Evolutionary conservation across 352 stramenopile species (phyloP), one percentile per base, ranked within the genome.

Genomic region (Phytophthora multivora): DNA sequence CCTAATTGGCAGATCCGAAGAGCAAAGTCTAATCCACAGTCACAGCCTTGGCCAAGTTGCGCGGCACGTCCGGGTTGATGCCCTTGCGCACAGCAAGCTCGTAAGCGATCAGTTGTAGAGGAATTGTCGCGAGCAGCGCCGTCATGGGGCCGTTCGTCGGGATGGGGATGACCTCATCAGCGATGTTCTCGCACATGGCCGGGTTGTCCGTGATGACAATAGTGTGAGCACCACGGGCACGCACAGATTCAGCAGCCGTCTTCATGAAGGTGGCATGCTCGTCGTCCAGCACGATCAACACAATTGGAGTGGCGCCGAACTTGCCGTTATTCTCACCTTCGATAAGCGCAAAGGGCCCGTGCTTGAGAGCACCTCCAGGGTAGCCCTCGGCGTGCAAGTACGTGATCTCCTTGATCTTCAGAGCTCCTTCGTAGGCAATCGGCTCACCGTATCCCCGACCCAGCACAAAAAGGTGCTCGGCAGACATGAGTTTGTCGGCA

Each of bases 351-450:
- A 99, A 99, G 3, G 97, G 97, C 9, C 97, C 97, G 77, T 99
- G 97, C 80, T 99, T 99, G 47, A 99, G 82, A 38, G 97, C 97
- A 23, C 97, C 97, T 21, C 97, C 97, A 52, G 95, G 93, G 79
- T 99, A 99, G 25, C 97, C 97, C 64, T 99, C 97, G 25, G 97
- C 97, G 66, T 99, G 97, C 36, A 99, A 71, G 66, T 99, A 99
- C 53, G 93, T 98, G 77, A 99, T 98, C 83, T 99, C 97, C 79
- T 99, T 99, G 54, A 99, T 98, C 79, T 99, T 99, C 16, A 99
- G 75, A 16, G 97, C 97, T 33, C 97, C 97, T 85, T 99, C 97
- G 62, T 97, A 93, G 15, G 97, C 97, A 48, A 98, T 97, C 5
- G 96, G 95, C 68, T 98, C 92, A 45, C 81, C 92, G 59, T 96